Percentiles rank a stretch among this genome's conserved stretches.
Evolutionary conservation across 1,284 basidiomycete species (phyloP).

Genomic region (Singerocomus inundabilis): DNA sequence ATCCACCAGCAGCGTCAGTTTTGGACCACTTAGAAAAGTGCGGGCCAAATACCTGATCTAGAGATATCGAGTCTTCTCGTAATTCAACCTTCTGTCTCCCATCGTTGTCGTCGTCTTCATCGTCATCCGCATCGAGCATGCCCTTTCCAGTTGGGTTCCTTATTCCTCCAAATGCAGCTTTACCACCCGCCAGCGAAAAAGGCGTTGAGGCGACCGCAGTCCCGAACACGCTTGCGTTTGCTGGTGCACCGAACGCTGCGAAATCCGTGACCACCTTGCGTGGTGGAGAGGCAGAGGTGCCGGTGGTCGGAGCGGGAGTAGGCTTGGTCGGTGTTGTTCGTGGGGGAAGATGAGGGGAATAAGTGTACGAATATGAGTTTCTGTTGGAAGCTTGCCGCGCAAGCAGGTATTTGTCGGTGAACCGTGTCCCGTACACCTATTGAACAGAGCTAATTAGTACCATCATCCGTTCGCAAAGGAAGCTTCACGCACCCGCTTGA

Average conservation of each 20-base stretch:
- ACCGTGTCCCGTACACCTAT: conserved; percentile 87
- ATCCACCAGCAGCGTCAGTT: conserved; percentile 15
- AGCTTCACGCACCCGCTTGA: conserved; percentile 68
- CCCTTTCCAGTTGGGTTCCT: conserved; percentile 43
- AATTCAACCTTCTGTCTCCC: conserved; percentile 72
- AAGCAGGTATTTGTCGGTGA: conserved; percentile 91
- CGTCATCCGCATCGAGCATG: conserved; percentile 56
- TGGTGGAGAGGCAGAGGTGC: conserved; percentile 57
- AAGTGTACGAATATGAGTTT: conserved; percentile 40
- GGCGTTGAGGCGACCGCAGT: conserved; percentile 76
- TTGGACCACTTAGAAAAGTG: background rate
- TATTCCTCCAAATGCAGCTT: conserved; percentile 77
- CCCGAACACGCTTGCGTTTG: conserved; percentile 72
- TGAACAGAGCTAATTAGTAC: background rate
- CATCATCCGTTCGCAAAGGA: background rate
- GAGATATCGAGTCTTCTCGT: conserved; percentile 76
- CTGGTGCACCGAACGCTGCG: conserved; percentile 82
- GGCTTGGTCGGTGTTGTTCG: conserved; percentile 41
- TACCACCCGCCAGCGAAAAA: conserved; percentile 76
- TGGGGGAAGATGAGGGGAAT: conserved; percentile 48
- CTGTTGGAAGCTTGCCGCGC: conserved; percentile 62
- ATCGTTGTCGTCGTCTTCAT: conserved; percentile 62
- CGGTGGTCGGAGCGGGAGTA: conserved; percentile 36
- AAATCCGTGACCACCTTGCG: conserved; percentile 88
- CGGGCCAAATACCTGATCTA: conserved; percentile 71